phyloP scores from a whole-genome alignment of 129 eudicot species.

The Escallonia rubra region DNA sequence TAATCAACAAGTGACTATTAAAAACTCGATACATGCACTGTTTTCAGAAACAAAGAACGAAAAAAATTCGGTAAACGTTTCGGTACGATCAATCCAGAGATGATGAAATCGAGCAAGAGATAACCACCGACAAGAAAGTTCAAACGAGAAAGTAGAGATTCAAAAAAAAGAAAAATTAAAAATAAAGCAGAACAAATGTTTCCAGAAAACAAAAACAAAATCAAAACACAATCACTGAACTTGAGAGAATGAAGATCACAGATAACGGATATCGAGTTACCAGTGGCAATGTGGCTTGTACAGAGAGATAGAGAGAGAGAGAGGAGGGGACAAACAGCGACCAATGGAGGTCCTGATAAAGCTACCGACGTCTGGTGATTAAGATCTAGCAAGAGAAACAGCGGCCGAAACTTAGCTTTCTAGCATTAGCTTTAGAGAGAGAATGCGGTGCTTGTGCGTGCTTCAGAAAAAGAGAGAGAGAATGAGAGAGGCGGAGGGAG shows the following conservation, averaged over 20 bases:
- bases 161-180: too few relatives aligned
- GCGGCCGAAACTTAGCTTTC: neutral
- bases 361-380: neutral
- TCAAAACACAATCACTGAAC: neutral
- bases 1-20: too few relatives aligned
- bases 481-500: neutral
- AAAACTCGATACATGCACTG: too few relatives aligned
- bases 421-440: slow-evolving; percentile 1
- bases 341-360: neutral
- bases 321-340: neutral
- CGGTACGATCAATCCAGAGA: neutral
- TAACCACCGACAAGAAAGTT: neutral
- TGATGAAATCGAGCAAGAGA: neutral
- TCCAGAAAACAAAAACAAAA: neutral
- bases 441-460: neutral
- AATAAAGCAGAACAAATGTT: neutral
- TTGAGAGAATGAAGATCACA: neutral
- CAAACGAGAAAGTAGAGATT: neutral
- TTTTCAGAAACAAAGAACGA: too few relatives aligned
- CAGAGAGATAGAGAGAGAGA: slow-evolving; percentile 7
- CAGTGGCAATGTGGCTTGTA: slow-evolving; percentile 34
- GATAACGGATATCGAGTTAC: slow-evolving; percentile 22
- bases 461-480: slow-evolving; percentile 10
- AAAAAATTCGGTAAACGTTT: too few relatives aligned
- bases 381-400: neutral